phyloP scores from a whole-genome alignment of 2,329 filamentous ascomycete species.

The Trichoderma arundinaceum region DNA sequence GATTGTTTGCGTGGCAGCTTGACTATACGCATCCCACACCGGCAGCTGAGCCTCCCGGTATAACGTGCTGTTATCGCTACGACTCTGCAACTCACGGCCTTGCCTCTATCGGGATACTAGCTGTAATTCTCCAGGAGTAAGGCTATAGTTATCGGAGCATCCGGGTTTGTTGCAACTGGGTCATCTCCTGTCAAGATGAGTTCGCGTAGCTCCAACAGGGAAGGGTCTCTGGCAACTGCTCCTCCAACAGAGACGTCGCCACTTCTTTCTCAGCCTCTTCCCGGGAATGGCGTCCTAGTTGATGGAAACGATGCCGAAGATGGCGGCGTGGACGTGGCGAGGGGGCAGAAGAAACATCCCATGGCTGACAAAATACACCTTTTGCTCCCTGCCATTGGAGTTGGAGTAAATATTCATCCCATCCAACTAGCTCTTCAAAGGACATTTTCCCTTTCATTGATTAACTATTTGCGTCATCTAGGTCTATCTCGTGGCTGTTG shows the following conservation, averaged over 20 bases:
- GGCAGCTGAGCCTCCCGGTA: background rate
- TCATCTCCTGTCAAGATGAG: constrained; percentile 1
- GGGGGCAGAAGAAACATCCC: constrained; percentile 25
- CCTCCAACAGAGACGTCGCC: constrained; percentile 7
- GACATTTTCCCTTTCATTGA: no score
- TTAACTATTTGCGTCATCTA: background rate
- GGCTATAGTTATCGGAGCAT: background rate
- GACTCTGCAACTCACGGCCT: no score
- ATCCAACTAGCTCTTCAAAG: background rate
- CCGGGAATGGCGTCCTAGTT: background rate
- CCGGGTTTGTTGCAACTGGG: background rate
- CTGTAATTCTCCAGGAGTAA: background rate
- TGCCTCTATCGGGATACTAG: no score
- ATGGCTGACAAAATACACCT: constrained; percentile 47
- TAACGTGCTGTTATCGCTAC: background rate
- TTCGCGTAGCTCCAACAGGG: background rate
- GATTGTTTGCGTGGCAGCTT: background rate
- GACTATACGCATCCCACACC: background rate
- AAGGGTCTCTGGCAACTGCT: background rate
- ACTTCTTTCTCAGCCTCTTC: background rate
- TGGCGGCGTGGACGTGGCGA: background rate
- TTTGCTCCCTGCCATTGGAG: constrained; percentile 47
- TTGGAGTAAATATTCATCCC: constrained; percentile 37
- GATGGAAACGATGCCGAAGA: background rate
- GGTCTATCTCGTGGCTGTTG: constrained; percentile 70